Conservation (phyloP, 306 rosid species). For the Rosa chinensis region DNA sequence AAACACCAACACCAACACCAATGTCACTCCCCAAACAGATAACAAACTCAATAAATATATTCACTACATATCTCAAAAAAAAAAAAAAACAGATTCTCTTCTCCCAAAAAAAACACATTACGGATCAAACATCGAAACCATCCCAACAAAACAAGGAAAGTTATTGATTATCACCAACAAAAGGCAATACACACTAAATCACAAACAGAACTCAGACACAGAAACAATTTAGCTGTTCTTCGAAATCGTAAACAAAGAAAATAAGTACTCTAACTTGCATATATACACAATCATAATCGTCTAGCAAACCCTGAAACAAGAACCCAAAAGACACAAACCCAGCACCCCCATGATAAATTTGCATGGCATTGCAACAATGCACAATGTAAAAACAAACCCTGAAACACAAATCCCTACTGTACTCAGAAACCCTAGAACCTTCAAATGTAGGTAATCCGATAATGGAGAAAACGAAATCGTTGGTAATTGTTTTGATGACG, state of each 20-base stretch:
- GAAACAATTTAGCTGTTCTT: no score
- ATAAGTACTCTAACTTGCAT: no score
- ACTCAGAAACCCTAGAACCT: conserved; percentile 23
- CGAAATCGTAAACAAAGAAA: no score
- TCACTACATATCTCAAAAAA: neutral
- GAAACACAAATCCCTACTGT: neutral
- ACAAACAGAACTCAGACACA: no score
- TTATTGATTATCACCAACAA: no score
- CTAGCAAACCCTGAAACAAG: no score
- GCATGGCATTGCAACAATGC: no score
- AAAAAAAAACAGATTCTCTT: neutral
- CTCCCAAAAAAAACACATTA: neutral
- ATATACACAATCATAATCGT: no score
- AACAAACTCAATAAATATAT: neutral
- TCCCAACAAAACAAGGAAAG: no score
- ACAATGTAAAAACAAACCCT: no score
- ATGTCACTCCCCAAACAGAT: neutral
- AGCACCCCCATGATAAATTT: neutral
- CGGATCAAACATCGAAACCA: no score
- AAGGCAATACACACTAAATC: no score
- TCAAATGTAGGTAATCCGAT: conserved; percentile 10
- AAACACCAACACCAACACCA: neutral
- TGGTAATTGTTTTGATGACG: neutral
- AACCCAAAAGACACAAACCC: neutral
- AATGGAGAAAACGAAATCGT: neutral